Evolutionary conservation across 2,329 filamentous ascomycete genomes (phyloP).

Genomic region (Sphaceloma murrayae): DNA sequence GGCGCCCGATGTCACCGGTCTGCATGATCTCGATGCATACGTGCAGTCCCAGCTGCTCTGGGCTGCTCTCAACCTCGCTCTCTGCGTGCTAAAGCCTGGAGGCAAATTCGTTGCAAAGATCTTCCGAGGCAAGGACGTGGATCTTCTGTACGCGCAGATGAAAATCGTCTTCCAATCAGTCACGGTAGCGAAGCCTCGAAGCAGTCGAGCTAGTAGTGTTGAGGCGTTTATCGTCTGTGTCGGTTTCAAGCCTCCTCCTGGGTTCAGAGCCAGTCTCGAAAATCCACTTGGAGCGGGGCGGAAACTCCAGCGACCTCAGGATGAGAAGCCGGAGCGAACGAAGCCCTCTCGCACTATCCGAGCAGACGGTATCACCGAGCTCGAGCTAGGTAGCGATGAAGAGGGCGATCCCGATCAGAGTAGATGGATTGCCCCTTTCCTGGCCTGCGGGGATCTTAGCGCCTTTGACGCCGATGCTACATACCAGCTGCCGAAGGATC

Average conservation of each 20-base stretch:
- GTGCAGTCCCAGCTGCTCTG: slow-evolving; percentile 93
- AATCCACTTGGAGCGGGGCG: slow-evolving; percentile 60
- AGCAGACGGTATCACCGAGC: slow-evolving; percentile 40
- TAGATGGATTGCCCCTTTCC: slow-evolving; percentile 86
- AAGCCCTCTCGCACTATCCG: slow-evolving; percentile 27
- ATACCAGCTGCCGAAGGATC: slow-evolving; percentile 76
- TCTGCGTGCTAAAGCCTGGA: slow-evolving; percentile 84
- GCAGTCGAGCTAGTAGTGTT: slow-evolving; percentile 88
- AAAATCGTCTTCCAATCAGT: slow-evolving; percentile 84
- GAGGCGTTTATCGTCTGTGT: slow-evolving; percentile 96
- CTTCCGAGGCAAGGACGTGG: slow-evolving; percentile 90
- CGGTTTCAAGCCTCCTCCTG: slow-evolving; percentile 70
- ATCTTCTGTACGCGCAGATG: slow-evolving; percentile 85
- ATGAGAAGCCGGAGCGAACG: slow-evolving; percentile 19
- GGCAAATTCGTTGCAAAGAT: slow-evolving; percentile 98
- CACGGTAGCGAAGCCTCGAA: slow-evolving; percentile 84
- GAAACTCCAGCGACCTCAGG: slow-evolving; percentile 33
- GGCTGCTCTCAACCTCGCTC: slow-evolving; percentile 82
- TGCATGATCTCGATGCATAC: slow-evolving; percentile 97
- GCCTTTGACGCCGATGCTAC: slow-evolving; percentile 94
- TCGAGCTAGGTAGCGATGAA: slow-evolving; percentile 38
- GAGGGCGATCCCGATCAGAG: slow-evolving; percentile 36
- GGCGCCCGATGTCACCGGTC: slow-evolving; percentile 88
- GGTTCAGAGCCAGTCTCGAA: slow-evolving; percentile 66
- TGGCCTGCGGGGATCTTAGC: slow-evolving; percentile 93